Percentiles rank a stretch among this genome's conserved stretches.
phyloP scores from a whole-genome alignment of 495 filamentous ascomycete species.

The Penicillium fimorum region DNA sequence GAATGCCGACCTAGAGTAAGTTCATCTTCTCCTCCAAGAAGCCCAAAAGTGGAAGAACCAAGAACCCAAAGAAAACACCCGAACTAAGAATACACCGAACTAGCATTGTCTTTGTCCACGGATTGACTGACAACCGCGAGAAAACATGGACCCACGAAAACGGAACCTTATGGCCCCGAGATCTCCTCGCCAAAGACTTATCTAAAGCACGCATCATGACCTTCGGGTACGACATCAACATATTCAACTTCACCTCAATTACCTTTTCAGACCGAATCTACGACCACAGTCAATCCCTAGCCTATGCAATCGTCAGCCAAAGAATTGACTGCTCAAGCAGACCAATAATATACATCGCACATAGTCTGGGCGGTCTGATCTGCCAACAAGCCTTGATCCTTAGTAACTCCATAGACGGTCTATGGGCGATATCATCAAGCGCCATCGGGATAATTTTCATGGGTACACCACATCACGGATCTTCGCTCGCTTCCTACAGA shows the following conservation, averaged over 20 bases:
- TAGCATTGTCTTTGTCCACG: slow-evolving; percentile 7
- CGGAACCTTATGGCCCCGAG: slow-evolving; percentile 7
- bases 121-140: slow-evolving; percentile 3
- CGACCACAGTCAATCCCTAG: slow-evolving; percentile 4
- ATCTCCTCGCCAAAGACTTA: slow-evolving; percentile 3
- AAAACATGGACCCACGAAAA: slow-evolving; percentile 8
- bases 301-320: slow-evolving; percentile 9
- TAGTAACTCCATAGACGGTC: slow-evolving; percentile 7
- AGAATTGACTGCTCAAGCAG: background rate
- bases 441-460: slow-evolving; percentile 5
- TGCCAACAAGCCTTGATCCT: slow-evolving; percentile 7
- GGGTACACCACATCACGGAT: slow-evolving; percentile 6
- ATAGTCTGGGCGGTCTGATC: slow-evolving; percentile 3
- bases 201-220: slow-evolving; percentile 8
- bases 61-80: background rate
- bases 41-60: background rate
- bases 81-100: background rate
- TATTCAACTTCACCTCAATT: background rate
- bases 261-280: background rate
- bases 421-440: slow-evolving; percentile 5
- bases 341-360: slow-evolving; percentile 9
- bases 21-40: background rate
- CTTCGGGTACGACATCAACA: slow-evolving; percentile 6
- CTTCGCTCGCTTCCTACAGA: background rate
- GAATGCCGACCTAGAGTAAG: slow-evolving; percentile 4